Percentiles rank a stretch among this genome's conserved stretches.
Conservation (phyloP, 176 grass and related monocot species). For the Thalia dealbata region DNA sequence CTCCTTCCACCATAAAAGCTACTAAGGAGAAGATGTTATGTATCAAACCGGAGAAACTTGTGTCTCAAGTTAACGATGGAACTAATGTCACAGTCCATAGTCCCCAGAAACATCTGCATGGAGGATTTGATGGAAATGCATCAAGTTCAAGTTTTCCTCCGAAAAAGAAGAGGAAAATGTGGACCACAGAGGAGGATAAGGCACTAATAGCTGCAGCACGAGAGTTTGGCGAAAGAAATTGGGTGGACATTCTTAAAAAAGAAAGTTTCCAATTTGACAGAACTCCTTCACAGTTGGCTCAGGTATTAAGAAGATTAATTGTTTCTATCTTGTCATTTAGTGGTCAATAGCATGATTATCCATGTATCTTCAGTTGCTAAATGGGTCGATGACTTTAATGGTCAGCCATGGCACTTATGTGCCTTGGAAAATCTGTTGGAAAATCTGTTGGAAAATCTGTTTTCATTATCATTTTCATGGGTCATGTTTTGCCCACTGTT, state of each 20-base stretch:
- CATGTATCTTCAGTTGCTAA: no score
- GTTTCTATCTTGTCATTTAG: no score
- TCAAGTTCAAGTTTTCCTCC: constrained; percentile 9
- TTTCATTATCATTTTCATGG: no score
- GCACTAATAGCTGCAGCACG: constrained; percentile 46
- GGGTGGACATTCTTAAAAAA: constrained; percentile 36
- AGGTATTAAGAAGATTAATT: constrained; percentile 29
- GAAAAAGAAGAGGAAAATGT: constrained; percentile 69
- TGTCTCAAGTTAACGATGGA: constrained; percentile 23
- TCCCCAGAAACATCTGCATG: constrained; percentile 38
- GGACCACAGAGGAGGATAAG: constrained; percentile 81
- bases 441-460: no score
- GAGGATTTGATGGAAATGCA: constrained; percentile 39
- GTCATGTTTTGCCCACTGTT: no score
- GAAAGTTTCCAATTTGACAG: constrained; percentile 50
- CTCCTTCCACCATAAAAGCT: constrained; percentile 10
- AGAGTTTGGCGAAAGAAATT: constrained; percentile 77
- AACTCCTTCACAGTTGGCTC: constrained; percentile 45
- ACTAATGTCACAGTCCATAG: constrained; percentile 24
- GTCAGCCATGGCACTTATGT: no score
- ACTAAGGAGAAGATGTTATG: constrained; percentile 36
- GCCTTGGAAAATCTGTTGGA: no score
- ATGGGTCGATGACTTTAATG: no score
- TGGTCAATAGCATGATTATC: no score
- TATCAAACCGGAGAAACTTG: constrained; percentile 54